phyloP scores from a whole-genome alignment of 129 eudicot species.

The Deinandra increscens region DNA sequence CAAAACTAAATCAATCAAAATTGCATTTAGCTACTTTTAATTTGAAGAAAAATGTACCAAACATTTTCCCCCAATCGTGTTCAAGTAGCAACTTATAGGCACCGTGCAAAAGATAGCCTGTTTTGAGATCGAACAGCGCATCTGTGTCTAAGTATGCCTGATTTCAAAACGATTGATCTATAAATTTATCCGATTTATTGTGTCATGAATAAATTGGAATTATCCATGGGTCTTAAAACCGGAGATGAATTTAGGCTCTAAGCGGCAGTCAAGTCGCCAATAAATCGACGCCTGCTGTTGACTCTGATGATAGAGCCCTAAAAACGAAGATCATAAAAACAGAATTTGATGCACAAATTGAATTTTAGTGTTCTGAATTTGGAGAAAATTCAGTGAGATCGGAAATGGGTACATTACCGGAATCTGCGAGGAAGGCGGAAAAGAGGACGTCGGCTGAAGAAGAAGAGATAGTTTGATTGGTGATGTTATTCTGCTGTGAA shows the following conservation, averaged over 20 bases:
- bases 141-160: slow-evolving; percentile 77
- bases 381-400: not conserved
- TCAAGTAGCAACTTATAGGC: slow-evolving; percentile 55
- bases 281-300: slow-evolving; percentile 57
- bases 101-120: slow-evolving; percentile 76
- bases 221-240: slow-evolving; percentile 45
- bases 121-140: slow-evolving; percentile 25
- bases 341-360: not conserved
- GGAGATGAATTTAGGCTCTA: slow-evolving; percentile 46
- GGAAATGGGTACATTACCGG: not conserved
- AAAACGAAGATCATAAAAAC: not conserved
- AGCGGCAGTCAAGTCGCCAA: slow-evolving; percentile 58
- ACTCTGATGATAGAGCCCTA: slow-evolving; percentile 42
- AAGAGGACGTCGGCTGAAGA: not conserved
- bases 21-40: slow-evolving; percentile 40
- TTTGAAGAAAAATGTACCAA: slow-evolving; percentile 39
- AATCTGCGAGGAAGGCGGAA: not conserved
- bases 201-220: slow-evolving; percentile 27
- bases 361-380: too few species aligned
- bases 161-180: not conserved
- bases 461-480: not conserved
- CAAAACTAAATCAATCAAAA: not conserved
- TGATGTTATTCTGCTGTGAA: not conserved
- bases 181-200: slow-evolving; percentile 36
- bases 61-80: slow-evolving; percentile 39